Evolutionary conservation across 306 rosid species (phyloP).

Genomic region (Malus fusca): DNA sequence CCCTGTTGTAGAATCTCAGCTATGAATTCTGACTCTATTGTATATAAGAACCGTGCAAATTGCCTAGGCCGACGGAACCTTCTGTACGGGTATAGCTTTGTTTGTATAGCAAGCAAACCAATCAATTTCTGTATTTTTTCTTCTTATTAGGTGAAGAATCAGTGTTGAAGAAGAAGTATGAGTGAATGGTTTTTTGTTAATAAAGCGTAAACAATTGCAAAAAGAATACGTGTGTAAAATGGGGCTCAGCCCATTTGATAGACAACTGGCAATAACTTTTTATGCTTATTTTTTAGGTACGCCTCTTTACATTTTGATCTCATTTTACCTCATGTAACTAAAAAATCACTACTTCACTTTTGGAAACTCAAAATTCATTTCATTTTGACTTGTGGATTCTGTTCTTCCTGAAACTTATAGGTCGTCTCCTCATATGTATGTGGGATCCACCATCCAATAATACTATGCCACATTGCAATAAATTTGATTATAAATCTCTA

Average conservation of each 20-base stretch:
- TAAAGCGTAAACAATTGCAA: neutral
- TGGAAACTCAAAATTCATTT: too few species aligned
- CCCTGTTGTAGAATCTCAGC: neutral
- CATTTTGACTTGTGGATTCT: too few species aligned
- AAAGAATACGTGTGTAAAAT: neutral
- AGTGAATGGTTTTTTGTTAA: too few species aligned
- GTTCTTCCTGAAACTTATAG: too few species aligned
- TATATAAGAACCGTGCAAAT: neutral
- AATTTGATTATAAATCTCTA: too few species aligned
- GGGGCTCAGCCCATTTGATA: neutral
- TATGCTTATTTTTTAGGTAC: too few species aligned
- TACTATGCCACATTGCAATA: too few species aligned
- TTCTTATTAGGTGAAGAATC: neutral
- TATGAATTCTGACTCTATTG: neutral
- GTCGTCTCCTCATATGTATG: too few species aligned
- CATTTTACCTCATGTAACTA: accelerated
- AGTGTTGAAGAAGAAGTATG: too few species aligned
- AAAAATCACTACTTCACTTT: too few species aligned
- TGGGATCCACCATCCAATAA: too few species aligned
- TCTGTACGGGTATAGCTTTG: neutral
- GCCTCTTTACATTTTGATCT: too few species aligned
- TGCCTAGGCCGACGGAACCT: neutral
- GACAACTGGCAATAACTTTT: neutral
- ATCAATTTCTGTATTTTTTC: neutral
- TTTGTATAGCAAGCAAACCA: neutral